Percentiles rank a stretch among this genome's conserved stretches.
Conservation (phyloP, 2,329 filamentous ascomycete genomes). For the Coleophoma cylindrospora region DNA sequence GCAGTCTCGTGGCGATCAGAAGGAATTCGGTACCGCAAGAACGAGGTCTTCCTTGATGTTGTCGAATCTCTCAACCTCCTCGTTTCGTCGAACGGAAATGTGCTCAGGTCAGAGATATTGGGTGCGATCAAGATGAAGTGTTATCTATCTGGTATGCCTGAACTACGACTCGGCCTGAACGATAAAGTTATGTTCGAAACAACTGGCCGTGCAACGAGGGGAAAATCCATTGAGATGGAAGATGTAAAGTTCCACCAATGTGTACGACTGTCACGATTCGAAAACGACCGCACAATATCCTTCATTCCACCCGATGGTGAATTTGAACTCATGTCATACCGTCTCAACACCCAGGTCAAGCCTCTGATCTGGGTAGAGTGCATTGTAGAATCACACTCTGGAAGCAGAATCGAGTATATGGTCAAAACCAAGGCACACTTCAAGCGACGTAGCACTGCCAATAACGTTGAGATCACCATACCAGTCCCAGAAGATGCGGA, state of each 20-base stretch:
- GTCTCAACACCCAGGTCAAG: conserved; percentile 97
- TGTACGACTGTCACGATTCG: conserved; percentile 89
- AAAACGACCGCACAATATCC: conserved; percentile 97
- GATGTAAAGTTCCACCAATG: conserved; percentile 99
- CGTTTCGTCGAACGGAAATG: conserved; percentile 90
- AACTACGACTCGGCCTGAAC: conserved; percentile 88
- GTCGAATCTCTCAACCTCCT: conserved; percentile 95
- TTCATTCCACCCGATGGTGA: conserved; percentile 98
- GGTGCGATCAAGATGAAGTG: conserved; percentile 99
- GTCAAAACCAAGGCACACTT: conserved; percentile 97
- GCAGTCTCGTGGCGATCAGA: conserved; percentile 97
- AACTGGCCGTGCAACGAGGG: conserved; percentile 85
- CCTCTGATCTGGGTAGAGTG: conserved; percentile 99
- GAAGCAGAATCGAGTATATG: conserved; percentile 97
- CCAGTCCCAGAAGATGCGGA: conserved; percentile 97
- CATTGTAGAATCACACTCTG: conserved; percentile 92
- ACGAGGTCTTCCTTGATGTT: conserved; percentile 98
- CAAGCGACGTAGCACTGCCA: conserved; percentile 94
- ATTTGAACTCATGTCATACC: conserved; percentile 99
- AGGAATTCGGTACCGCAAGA: conserved; percentile 97
- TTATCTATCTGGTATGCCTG: conserved; percentile 97
- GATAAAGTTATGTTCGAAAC: conserved; percentile 99
- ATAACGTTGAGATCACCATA: conserved; percentile 97
- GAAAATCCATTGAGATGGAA: conserved; percentile 99
- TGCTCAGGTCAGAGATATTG: conserved; percentile 91